These are phyloP conservation scores for Mariannaea elegans DNA, from an alignment of 2,329 filamentous ascomycete genomes.

Conservation along the genomic window DNA sequence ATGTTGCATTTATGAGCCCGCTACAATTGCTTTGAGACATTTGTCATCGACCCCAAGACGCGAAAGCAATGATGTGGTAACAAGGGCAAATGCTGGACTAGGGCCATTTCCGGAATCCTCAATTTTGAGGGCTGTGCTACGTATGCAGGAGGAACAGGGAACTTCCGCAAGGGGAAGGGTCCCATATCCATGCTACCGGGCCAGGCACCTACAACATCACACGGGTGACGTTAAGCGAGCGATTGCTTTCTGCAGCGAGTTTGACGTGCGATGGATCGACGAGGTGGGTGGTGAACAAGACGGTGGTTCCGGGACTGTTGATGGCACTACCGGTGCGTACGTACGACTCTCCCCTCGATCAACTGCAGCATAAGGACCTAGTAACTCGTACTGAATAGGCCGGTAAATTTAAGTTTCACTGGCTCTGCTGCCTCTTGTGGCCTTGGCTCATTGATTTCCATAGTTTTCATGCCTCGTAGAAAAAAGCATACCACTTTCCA, in stretches of 20 bases:
- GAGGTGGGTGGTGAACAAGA: no score
- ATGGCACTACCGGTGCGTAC: neutral
- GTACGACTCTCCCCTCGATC: neutral
- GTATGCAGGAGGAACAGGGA: neutral
- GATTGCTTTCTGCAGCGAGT: neutral
- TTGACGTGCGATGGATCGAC: neutral
- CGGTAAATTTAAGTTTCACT: neutral
- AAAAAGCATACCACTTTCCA: no score
- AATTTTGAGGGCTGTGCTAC: neutral
- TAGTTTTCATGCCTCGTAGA: no score
- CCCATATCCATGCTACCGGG: neutral
- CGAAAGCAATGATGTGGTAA: neutral
- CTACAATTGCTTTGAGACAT: neutral
- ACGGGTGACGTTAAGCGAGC: neutral
- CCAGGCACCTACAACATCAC: neutral
- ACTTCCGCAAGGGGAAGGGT: no score
- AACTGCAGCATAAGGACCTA: neutral
- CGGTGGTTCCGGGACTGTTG: no score
- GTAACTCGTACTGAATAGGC: neutral
- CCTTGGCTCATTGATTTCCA: no score
- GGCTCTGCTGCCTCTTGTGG: no score
- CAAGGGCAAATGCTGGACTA: neutral
- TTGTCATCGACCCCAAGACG: neutral
- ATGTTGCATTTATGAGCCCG: constrained; percentile 3
- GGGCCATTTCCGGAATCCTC: neutral